A percentile compares a stretch with the other conserved stretches of the same genome.
These are phyloP conservation scores for Cyberlindnera bimundalis DNA, from an alignment of 805 yeast genomes.

Conservation along the genomic window DNA sequence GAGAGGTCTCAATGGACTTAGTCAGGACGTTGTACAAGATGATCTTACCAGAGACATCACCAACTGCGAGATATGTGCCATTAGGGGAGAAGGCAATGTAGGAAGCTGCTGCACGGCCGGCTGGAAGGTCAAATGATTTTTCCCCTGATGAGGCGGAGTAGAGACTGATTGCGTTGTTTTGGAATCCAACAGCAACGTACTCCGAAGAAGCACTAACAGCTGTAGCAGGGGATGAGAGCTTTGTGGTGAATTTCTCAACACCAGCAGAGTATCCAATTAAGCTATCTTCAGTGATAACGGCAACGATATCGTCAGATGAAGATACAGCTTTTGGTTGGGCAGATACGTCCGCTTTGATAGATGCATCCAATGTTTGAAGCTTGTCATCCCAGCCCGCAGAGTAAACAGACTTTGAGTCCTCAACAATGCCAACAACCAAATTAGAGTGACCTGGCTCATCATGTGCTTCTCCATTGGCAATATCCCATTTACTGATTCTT, in stretches of 20 bases:
- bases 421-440: constrained; percentile 53
- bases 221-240: constrained; percentile 39
- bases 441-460: constrained; percentile 54
- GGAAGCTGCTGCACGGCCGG: constrained; percentile 61
- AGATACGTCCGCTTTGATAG: constrained; percentile 32
- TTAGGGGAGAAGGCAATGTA: constrained; percentile 67
- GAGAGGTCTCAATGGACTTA: constrained; percentile 61
- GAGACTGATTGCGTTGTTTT: constrained; percentile 37
- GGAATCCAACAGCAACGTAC: constrained; percentile 48
- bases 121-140: constrained; percentile 32
- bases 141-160: constrained; percentile 32
- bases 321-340: constrained; percentile 52
- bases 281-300: constrained; percentile 38
- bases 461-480: constrained; percentile 35
- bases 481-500: constrained; percentile 56
- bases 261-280: constrained; percentile 34
- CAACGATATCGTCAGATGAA: constrained; percentile 33
- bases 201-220: constrained; percentile 43
- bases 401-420: constrained; percentile 31
- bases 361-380: constrained; percentile 39
- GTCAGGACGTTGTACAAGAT: constrained; percentile 59
- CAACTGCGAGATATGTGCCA: constrained; percentile 70
- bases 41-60: constrained; percentile 85
- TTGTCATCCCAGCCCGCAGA: constrained; percentile 92
- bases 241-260: constrained; percentile 25